phyloP scores from a whole-genome alignment of 305 asterid species.

The Fraxinus angustifolia region DNA sequence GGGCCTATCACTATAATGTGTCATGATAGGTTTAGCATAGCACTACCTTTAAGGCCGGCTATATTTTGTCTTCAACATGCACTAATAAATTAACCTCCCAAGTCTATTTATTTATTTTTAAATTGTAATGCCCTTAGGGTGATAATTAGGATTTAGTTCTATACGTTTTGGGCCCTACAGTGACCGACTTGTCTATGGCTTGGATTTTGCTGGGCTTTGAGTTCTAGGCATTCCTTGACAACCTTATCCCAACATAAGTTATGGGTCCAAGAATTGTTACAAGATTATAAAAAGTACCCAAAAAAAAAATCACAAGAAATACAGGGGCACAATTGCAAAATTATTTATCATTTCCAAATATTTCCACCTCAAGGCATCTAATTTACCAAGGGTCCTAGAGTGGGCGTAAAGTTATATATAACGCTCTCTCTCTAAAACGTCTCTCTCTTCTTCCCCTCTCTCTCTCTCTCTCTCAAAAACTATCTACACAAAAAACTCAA shows the following conservation, averaged over 20 bases:
- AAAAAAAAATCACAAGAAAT: not conserved
- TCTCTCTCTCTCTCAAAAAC: conserved; percentile 22
- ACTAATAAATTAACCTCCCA: not conserved
- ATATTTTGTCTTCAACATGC: not conserved
- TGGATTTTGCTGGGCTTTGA: not conserved
- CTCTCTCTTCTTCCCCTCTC: not conserved
- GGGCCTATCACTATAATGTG: not conserved
- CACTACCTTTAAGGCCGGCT: not conserved
- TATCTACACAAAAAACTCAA: conserved; percentile 31
- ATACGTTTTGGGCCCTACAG: not conserved
- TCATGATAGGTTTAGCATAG: not conserved
- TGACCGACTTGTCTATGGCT: not conserved
- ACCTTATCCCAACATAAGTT: not conserved
- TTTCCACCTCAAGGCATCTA: conserved; percentile 36
- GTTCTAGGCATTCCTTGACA: not conserved
- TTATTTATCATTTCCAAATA: conserved; percentile 14
- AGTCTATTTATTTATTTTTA: not conserved
- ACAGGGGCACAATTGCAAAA: conserved; percentile 23
- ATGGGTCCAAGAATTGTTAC: not conserved
- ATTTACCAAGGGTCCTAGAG: conserved; percentile 39
- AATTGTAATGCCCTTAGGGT: not conserved
- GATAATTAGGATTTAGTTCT: not conserved
- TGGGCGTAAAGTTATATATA: conserved; percentile 45
- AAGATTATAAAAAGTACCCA: not conserved
- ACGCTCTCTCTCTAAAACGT: conserved; percentile 13